Conservation (phyloP, 2,329 filamentous ascomycete genomes). For the Apiospora malaysiana region DNA sequence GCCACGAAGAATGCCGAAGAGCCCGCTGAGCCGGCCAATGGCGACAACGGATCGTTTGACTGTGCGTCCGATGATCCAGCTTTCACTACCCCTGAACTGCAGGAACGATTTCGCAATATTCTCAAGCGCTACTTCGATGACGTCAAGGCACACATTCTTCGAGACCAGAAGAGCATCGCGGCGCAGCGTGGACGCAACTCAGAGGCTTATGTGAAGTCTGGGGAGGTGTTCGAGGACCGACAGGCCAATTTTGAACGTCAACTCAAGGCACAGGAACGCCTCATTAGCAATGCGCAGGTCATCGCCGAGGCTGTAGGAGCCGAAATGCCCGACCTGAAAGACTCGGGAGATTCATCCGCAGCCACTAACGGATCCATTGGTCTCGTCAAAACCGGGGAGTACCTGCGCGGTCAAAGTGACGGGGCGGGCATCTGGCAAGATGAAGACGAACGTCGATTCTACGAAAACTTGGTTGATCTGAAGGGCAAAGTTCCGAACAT, state of each 20-base stretch:
- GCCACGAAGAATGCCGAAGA: constrained; percentile 58
- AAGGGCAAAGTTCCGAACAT: constrained; percentile 96
- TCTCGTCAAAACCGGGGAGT: constrained; percentile 91
- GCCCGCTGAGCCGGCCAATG: constrained; percentile 55
- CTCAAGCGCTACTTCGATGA: constrained; percentile 90
- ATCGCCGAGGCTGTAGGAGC: constrained; percentile 85
- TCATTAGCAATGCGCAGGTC: constrained; percentile 88
- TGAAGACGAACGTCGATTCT: constrained; percentile 96
- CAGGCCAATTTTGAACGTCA: constrained; percentile 96
- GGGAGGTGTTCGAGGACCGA: constrained; percentile 96
- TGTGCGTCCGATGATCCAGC: constrained; percentile 68
- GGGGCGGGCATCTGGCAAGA: constrained; percentile 98
- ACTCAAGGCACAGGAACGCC: constrained; percentile 87
- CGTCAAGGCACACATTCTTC: constrained; percentile 83
- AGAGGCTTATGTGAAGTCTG: constrained; percentile 97
- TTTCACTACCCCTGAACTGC: constrained; percentile 76
- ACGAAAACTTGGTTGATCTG: constrained; percentile 93
- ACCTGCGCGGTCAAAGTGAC: constrained; percentile 86
- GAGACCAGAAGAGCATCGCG: constrained; percentile 89
- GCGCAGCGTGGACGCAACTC: constrained; percentile 92
- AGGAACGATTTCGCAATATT: constrained; percentile 85
- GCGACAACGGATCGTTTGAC: constrained; percentile 49
- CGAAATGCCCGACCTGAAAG: constrained; percentile 93
- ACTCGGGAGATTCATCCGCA: constrained; percentile 74
- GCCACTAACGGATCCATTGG: constrained; percentile 81